Conservation (phyloP, 306 rosid genomes). For the Vicia faba region DNA sequence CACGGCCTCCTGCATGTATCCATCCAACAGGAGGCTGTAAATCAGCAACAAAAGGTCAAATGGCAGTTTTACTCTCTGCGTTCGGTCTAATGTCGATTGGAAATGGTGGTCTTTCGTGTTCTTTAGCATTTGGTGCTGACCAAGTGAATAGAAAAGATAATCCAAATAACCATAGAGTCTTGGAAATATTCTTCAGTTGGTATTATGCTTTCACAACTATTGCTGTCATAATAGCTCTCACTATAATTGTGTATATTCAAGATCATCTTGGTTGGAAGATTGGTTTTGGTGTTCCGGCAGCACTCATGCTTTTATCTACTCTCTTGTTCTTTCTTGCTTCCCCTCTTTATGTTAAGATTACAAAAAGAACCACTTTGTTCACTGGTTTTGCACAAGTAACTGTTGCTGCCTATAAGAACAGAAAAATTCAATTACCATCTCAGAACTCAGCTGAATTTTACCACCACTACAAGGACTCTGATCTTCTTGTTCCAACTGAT, state of each 20-base stretch:
- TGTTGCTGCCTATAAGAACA: constrained; percentile 51
- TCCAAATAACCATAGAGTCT: constrained; percentile 47
- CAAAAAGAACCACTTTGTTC: constrained; percentile 50
- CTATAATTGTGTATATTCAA: constrained; percentile 62
- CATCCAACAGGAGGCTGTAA: constrained; percentile 40
- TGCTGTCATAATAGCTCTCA: constrained; percentile 52
- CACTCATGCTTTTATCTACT: constrained; percentile 53
- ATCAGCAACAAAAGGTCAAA: constrained; percentile 48
- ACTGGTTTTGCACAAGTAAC: constrained; percentile 55
- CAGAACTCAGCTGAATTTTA: constrained; percentile 36
- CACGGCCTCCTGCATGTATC: constrained; percentile 55
- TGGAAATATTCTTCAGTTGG: constrained; percentile 66
- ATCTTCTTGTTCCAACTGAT: constrained; percentile 50
- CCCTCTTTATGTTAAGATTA: constrained; percentile 53
- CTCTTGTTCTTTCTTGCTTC: constrained; percentile 54
- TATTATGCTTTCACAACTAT: constrained; percentile 55
- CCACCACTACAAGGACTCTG: constrained; percentile 46
- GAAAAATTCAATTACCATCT: constrained; percentile 46
- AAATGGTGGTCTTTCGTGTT: constrained; percentile 70
- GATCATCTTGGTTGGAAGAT: constrained; percentile 65
- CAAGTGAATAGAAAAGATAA: constrained; percentile 54
- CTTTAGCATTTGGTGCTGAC: constrained; percentile 75
- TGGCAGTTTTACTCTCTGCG: constrained; percentile 43
- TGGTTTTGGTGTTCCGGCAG: constrained; percentile 70
- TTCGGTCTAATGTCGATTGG: constrained; percentile 60